Evolutionary conservation across 805 yeast species (phyloP).

Genomic region (Torulaspora indica): DNA sequence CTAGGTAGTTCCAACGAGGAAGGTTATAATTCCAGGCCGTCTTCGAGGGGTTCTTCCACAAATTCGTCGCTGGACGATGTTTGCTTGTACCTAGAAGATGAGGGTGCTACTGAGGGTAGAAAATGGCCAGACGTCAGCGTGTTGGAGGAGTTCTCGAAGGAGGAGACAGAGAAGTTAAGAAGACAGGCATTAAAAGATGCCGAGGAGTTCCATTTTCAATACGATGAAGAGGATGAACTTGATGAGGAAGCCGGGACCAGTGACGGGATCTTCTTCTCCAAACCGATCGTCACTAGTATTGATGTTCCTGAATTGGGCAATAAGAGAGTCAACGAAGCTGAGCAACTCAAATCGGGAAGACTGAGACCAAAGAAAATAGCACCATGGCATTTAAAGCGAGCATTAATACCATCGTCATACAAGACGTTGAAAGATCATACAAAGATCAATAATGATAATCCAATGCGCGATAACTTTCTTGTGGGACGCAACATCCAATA

Average conservation of each 20-base stretch:
- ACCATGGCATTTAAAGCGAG: conserved; percentile 58
- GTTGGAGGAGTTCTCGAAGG: conserved; percentile 69
- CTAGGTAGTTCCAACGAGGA: conserved; percentile 22
- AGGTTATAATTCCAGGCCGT: conserved; percentile 41
- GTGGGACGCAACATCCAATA: conserved; percentile 37
- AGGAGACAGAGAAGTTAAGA: conserved; percentile 53
- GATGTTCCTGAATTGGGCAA: conserved; percentile 41
- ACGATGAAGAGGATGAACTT: conserved; percentile 33
- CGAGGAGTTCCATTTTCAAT: conserved; percentile 37
- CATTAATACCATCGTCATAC: conserved; percentile 10
- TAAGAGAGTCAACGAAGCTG: conserved; percentile 52
- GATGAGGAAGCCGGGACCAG: conserved; percentile 16
- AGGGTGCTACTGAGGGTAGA: conserved; percentile 25
- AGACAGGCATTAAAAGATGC: conserved; percentile 40
- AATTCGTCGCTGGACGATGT: conserved; percentile 86
- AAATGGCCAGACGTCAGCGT: conserved; percentile 82
- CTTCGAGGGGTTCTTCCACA: conserved; percentile 42
- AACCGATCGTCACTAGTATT: conserved; percentile 42
- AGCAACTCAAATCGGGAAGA: conserved; percentile 50
- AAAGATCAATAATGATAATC: conserved; percentile 10
- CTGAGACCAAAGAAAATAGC: conserved; percentile 69
- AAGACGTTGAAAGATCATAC: conserved; percentile 14
- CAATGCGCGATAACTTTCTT: conserved; percentile 27
- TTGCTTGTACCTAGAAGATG: conserved; percentile 74
- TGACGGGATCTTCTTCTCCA: conserved; percentile 38